Base-by-base conservation (phyloP, 805 yeast species). In the Brettanomyces sp. region DNA sequence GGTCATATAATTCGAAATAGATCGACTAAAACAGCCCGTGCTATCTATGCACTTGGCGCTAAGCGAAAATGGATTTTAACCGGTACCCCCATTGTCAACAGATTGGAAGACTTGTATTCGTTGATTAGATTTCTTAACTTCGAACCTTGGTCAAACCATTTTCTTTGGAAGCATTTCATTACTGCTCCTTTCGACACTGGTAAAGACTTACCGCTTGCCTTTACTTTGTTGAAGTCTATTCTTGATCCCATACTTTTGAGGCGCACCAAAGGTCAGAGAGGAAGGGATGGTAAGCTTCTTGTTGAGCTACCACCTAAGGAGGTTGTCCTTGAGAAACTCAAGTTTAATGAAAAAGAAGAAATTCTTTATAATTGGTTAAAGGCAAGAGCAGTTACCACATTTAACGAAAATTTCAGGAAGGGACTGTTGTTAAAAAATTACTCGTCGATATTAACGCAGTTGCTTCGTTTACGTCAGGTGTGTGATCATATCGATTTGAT, bases 21-120 rank as follows among this genome's bases (percentile, higher is more conserved):
- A 55, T 67, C 74, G 41, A 80, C 95, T 1, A 82, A 82, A 48
- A 82, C 95, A 0, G 80, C 96, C 0, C 82, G 80, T 51, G 84
- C 97, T 0, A 73, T 89, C 6, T 78, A 76, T 62, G 83, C 76
- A 22, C 57, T 90, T n/a, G 56, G 65, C 8, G 79, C 86, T 54
- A 67, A 71, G 18, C 69, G 93, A 42, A 78, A 79, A 49, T 90
- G 98, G 98, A 70, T 84, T 3, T 67, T 91, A 41, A 88, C 97
- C 0, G 98, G 98, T 6, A 90, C 98, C 0, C 97, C 98, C 0
- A 85, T 90, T 28, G 84, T 89, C 36, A 90, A 90, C 61, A 68
- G 90, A 50, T 68, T 91, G 8, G 97, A 91, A 60, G 98, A 91
- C 60, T 64, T 91, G 41, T 90, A 76, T 58, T 82, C 95, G 5